Evolutionary conservation across 768 basidiomycete genomes (phyloP).

Genomic region (Rhodotorula diobovata): DNA sequence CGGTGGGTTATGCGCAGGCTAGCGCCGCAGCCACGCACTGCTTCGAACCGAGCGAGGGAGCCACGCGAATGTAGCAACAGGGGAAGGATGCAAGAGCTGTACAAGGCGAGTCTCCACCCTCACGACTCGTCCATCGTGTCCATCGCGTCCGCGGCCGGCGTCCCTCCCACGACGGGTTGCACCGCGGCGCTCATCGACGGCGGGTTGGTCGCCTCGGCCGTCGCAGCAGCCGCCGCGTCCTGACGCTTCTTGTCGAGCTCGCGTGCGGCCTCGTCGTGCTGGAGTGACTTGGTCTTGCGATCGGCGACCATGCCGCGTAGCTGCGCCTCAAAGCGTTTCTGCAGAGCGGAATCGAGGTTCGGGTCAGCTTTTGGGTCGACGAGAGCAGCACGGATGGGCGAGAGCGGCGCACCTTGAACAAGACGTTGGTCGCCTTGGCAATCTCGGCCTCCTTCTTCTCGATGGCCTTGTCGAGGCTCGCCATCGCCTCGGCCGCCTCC

Average conservation of each 20-base stretch:
- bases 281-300: conserved; percentile 73
- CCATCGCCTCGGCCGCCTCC: conserved; percentile 79
- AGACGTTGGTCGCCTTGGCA: conserved; percentile 73
- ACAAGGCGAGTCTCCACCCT: neutral
- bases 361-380: neutral
- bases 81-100: neutral
- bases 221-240: conserved; percentile 14
- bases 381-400: neutral
- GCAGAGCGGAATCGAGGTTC: neutral
- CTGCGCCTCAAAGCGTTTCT: conserved; percentile 86
- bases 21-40: too few species aligned
- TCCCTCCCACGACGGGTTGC: conserved; percentile 7
- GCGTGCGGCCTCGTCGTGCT: conserved; percentile 45
- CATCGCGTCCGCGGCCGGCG: conserved; percentile 6
- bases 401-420: conserved; percentile 63
- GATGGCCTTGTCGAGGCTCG: conserved; percentile 81
- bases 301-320: conserved; percentile 83
- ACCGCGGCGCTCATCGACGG: conserved; percentile 7
- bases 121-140: conserved; percentile 7
- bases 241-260: conserved; percentile 32
- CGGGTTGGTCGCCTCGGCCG: conserved; percentile 14
- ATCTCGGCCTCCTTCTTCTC: conserved; percentile 79
- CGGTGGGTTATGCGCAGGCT: too few species aligned
- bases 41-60: neutral
- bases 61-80: neutral